Evolutionary conservation across 2,329 filamentous ascomycete genomes (phyloP), one percentile per base, ranked within the genome.

Genomic region (Penicillium sp.): DNA sequence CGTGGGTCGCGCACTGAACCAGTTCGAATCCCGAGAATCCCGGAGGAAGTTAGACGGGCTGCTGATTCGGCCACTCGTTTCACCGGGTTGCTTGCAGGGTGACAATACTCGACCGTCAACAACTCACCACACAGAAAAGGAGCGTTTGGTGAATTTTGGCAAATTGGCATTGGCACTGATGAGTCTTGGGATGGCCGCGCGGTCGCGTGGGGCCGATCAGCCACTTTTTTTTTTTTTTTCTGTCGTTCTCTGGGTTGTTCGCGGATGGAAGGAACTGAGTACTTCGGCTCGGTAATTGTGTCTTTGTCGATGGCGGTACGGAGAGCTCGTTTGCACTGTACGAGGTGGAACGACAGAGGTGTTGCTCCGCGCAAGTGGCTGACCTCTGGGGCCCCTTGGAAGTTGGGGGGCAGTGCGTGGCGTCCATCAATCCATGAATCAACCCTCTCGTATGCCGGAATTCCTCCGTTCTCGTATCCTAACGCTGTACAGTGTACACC

Each of bases 131-230:
- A 9, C 27, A 9, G 7, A 31, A 11, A 11, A 9, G 9, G 31
- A 9, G 31, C 31, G 22, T 31, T 3, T 31, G 31, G 31, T 31
- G 7, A 31, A 31, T 10, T 10, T 31, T 31, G 22, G 22, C 22
- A 22, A 22, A 22, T 22, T 4, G 22, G n/a, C 27, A 31, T 4
- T 24, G 22, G 5, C 24, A 6, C 24, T 4, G 24, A 31, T 9
- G 31, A 31, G 31, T 31, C 31, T 31, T 10, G 6, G 19, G 6
- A 36, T 27, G 54, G 56, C 41, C 61, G 60, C 60, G 58, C 58
- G 60, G 58, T 60, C 54, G 37, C 54, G 54, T 55, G 54, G 57
- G 57, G 50, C 54, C 33, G 40, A 50, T 44, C 47, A 19, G 37
- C 46, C 39, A 33, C 39, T 41, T 27, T 50, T 14, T 9, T 9